Evolutionary conservation across 768 basidiomycete genomes (phyloP).

Genomic region (Rhodosporidiobolus sp.): DNA sequence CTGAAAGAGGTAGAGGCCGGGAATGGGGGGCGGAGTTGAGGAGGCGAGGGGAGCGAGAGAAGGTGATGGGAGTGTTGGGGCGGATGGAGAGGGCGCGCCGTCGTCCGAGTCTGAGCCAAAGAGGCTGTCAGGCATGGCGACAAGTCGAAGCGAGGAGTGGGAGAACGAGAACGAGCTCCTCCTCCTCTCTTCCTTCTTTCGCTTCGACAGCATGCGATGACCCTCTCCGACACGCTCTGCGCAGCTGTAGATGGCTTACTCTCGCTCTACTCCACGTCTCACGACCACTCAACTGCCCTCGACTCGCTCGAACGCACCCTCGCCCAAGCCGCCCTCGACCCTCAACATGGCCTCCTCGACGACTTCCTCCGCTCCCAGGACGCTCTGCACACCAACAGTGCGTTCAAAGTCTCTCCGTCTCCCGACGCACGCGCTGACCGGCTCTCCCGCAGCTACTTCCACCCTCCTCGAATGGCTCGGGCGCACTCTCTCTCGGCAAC

Average conservation of each 20-base stretch:
- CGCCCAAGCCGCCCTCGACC: slow-evolving; percentile 18
- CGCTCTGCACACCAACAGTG: slow-evolving; percentile 17
- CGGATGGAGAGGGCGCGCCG: background rate
- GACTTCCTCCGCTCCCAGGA: slow-evolving; percentile 28
- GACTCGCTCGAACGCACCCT: slow-evolving; percentile 14
- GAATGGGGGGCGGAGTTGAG: slow-evolving; percentile 16
- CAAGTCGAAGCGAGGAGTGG: background rate
- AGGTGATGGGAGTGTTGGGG: too few relatives aligned
- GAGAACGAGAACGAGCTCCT: background rate
- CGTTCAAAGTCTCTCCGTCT: background rate
- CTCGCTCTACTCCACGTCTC: background rate
- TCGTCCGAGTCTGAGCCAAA: slow-evolving; percentile 35
- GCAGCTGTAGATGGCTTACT: slow-evolving; percentile 15
- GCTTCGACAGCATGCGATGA: background rate
- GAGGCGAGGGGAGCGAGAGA: background rate
- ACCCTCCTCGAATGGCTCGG: slow-evolving; percentile 33
- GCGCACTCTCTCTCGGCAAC: background rate
- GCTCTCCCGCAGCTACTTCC: slow-evolving; percentile 9
- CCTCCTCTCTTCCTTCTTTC: too few relatives aligned
- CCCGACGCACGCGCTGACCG: background rate
- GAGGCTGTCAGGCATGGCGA: slow-evolving; percentile 22
- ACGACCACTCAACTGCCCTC: slow-evolving; percentile 3
- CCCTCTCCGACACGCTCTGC: background rate
- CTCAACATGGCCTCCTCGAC: slow-evolving; percentile 1
- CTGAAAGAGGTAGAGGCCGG: slow-evolving; percentile 25